phyloP scores from a whole-genome alignment of 148 eudicot genomes.

The Heliosperma pusillum region DNA sequence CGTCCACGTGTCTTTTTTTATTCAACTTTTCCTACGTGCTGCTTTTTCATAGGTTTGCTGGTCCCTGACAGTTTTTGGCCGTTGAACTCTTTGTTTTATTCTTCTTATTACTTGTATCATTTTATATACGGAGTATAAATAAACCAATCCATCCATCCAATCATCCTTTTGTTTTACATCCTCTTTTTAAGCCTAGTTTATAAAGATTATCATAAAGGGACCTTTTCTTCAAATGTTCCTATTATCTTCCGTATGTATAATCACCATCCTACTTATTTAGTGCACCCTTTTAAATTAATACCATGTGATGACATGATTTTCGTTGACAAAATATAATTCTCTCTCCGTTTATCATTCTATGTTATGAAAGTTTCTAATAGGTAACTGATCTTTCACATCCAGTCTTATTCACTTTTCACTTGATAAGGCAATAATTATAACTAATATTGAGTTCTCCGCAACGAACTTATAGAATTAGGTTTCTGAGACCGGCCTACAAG shows the following conservation, averaged over 20 bases:
- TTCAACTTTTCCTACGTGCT: not conserved
- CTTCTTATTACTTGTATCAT: no score
- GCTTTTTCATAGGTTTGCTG: not conserved
- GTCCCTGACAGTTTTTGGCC: conserved; percentile 22
- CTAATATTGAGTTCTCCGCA: no score
- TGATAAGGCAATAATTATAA: no score
- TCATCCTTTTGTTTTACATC: not conserved
- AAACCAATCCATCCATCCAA: conserved; percentile 1
- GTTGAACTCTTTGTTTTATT: conserved; percentile 11
- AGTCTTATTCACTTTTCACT: no score
- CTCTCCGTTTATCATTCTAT: no score
- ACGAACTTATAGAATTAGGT: no score
- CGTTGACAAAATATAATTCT: no score
- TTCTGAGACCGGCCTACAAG: no score
- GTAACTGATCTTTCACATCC: no score
- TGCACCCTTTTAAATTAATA: not conserved
- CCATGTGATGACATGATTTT: not conserved
- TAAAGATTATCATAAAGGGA: not conserved
- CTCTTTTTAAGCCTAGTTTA: not conserved
- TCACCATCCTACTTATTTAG: not conserved
- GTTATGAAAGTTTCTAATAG: no score
- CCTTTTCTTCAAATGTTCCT: not conserved
- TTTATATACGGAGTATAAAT: no score
- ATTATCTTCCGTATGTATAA: not conserved
- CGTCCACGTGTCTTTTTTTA: not conserved